Base-by-base conservation (phyloP, 2,329 filamentous ascomycete species). In the Verticillium dahliae region DNA sequence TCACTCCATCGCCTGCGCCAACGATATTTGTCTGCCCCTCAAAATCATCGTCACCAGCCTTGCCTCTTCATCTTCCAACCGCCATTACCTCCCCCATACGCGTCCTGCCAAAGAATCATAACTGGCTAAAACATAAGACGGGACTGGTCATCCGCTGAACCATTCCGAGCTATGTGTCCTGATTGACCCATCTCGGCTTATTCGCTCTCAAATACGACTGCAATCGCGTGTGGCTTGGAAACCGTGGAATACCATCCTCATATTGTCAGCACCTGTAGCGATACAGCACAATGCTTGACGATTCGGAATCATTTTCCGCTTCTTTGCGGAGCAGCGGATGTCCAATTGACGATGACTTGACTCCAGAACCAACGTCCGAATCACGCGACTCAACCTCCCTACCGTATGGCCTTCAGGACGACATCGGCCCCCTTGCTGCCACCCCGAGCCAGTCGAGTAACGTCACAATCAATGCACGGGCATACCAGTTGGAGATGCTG, bases 401-500 rank as follows among this genome's bases (percentile, higher is more conserved):
- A 27, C 7, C 10, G 10, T 18, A 15, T 14, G 54, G 33, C 4
- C 7, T 31, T 18, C 33, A 33, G 34, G 54, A 34, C 4, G 13
- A 14, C 54, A 56, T 31, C 27, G 27, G 27, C 27, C 27, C 6
- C 54, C 18, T 34, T 7, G 10, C 13, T 7, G 4, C 54, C 6
- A 13, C 27, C 14, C 27, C 31, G 3, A 15, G 2, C n/a, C 27
- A 34, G 13, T 10, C 14, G 11, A 9, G 11, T 34, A 14, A 34
- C 6, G 45, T 7, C 18, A 52, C n/a, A 4, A 77, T 84, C 66
- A 72, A 74, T 61, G 72, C 82, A 18, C 77, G 89, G 56, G 84
- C 82, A 1, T 94, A 93, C 68, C 90, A 94, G 73, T 70, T 84
- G 22, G 90, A 93, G 74, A 92, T 94, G 90, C 79, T 90, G 60